Percentiles rank a stretch among this genome's conserved stretches.
These are phyloP conservation scores for Hirschfeldia incana DNA, from an alignment of 345 rosid genomes.

Conservation along the genomic window DNA sequence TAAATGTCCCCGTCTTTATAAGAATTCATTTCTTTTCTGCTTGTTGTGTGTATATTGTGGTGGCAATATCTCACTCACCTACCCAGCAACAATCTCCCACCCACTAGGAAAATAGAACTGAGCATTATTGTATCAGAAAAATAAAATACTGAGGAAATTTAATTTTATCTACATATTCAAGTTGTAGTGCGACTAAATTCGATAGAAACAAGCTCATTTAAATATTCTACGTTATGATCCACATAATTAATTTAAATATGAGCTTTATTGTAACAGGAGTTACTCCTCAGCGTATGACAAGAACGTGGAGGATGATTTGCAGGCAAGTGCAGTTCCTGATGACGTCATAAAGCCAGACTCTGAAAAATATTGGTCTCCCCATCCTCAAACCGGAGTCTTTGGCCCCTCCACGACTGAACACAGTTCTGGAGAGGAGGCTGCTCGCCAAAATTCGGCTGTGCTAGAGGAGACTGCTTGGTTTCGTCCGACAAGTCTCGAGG, in stretches of 20 bases:
- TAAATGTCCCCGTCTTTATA: background rate
- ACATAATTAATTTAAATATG: background rate
- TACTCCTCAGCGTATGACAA: conserved; percentile 76
- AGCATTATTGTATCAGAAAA: background rate
- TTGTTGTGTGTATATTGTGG: conserved; percentile 8
- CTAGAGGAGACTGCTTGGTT: conserved; percentile 92
- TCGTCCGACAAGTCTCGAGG: conserved; percentile 92
- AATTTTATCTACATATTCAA: background rate
- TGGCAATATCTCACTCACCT: conserved; percentile 28
- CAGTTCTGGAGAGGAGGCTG: conserved; percentile 24
- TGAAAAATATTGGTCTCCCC: conserved; percentile 92
- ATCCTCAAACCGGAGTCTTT: conserved; percentile 88
- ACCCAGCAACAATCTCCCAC: conserved; percentile 27
- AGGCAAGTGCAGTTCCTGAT: conserved; percentile 62
- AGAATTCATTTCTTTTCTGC: background rate
- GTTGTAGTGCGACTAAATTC: background rate
- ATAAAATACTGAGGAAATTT: background rate
- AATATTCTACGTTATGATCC: background rate
- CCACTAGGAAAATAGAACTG: conserved; percentile 8
- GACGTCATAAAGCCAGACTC: conserved; percentile 63
- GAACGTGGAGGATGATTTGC: conserved; percentile 71
- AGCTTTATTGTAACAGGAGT: conserved; percentile 36
- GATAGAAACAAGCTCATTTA: background rate
- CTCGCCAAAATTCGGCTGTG: conserved; percentile 38
- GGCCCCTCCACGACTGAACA: conserved; percentile 59